These are phyloP conservation scores for Ceratocystis smalleyi DNA, from an alignment of 2,329 filamentous ascomycete genomes.

Conservation along the genomic window DNA sequence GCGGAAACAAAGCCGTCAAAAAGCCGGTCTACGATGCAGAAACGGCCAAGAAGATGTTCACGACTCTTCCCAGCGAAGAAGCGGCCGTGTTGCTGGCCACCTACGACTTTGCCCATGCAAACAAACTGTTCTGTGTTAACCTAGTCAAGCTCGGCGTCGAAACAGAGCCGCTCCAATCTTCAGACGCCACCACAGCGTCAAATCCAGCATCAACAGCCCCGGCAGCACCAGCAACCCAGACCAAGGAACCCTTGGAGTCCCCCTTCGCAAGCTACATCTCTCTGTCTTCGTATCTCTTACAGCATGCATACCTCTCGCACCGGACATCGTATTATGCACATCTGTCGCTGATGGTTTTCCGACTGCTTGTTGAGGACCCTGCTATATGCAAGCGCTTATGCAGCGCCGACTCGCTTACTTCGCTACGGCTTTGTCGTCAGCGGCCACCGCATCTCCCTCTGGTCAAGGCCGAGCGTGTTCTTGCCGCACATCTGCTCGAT, in stretches of 20 bases:
- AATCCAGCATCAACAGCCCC: neutral
- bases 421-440: conserved; percentile 77
- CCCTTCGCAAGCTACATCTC: conserved; percentile 75
- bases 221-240: neutral
- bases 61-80: conserved; percentile 47
- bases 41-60: conserved; percentile 67
- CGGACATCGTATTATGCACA: conserved; percentile 71
- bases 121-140: conserved; percentile 86
- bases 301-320: conserved; percentile 74
- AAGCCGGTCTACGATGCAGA: conserved; percentile 52
- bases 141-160: conserved; percentile 51
- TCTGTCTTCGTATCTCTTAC: conserved; percentile 78
- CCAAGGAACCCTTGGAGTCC: conserved; percentile 32
- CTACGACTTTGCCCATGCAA: conserved; percentile 87
- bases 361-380: conserved; percentile 75
- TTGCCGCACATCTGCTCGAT: conserved; percentile 66
- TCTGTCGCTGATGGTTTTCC: conserved; percentile 69
- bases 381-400: conserved; percentile 70
- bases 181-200: neutral
- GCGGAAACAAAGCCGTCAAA: conserved; percentile 43
- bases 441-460: conserved; percentile 70
- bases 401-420: conserved; percentile 56
- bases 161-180: conserved; percentile 30
- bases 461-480: conserved; percentile 53
- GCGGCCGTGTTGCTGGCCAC: conserved; percentile 68